Evolutionary conservation across 331 rosid species (phyloP), one percentile per base, ranked within the genome.

Genomic region (Pyracantha coccinea): DNA sequence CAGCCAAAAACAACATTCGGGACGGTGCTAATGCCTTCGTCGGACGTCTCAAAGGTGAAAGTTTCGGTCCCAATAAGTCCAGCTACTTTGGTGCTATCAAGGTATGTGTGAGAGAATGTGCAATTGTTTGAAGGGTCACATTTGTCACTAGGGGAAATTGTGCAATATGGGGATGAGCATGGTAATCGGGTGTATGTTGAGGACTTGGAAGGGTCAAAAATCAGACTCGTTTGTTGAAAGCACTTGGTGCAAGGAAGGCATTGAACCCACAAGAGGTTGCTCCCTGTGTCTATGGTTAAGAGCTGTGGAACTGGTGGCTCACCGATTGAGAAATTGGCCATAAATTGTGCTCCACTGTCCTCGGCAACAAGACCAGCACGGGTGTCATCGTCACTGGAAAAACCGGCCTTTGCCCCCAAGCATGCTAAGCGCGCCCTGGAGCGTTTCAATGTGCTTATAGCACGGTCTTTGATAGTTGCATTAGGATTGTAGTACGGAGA

Each of bases 211-310:
- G 74, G 64, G 59, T 52, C 64, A n/a, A 70, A 70, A 28, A 70
- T 53, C 1, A 50, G 74, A 3, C 11, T 3, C 2, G n/a, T 6
- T n/a, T 70, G 74, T 19, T 52, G 1, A 21, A 80, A 75, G 27
- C 83, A 69, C 20, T 41, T 28, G n/a, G 15, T 31, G 63, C 83
- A 80, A 53, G 83, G 77, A 4, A 52, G 69, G 63, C 83, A 80
- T 3, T 80, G 80, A 38, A 76, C 7, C 83, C 83, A 75, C 15
- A 70, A 11, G 0, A 80, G 24, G 31, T 32, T 29, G 69, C 82
- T 79, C 10, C 70, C 78, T 8, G 78, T 74, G 23, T 73, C 77
- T 15, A 76, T 35, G 1, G 28, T 4, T 17, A 76, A 15, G 54
- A 80, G 80, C 62, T 80, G 77, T 25, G 79, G 76, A 23, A 33